Conservation (phyloP, 2,329 filamentous ascomycete genomes). For the Epichloe scottii region DNA sequence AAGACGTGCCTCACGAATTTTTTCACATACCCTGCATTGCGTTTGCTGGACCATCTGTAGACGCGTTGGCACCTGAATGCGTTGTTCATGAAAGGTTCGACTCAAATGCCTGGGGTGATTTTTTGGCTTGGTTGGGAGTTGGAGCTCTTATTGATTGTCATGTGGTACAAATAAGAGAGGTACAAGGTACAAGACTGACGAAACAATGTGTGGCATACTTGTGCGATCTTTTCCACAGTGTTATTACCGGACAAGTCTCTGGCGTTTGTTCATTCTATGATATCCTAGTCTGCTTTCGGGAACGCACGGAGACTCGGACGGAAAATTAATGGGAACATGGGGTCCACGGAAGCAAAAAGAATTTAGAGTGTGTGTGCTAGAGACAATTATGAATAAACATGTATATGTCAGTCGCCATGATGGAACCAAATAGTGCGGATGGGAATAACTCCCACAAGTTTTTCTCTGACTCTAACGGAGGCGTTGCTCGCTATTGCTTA, state of each 20-base stretch:
- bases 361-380: not conserved
- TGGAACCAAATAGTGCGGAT: not conserved
- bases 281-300: not conserved
- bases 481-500: too few species aligned
- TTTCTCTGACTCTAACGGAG: too few species aligned
- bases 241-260: not conserved
- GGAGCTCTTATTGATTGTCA: not conserved
- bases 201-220: not conserved
- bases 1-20: not conserved
- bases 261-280: not conserved
- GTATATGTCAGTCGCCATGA: not conserved
- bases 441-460: not conserved
- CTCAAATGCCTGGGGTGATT: not conserved
- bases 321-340: not conserved
- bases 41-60: not conserved
- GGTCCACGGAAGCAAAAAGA: not conserved
- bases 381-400: not conserved
- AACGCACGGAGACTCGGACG: not conserved
- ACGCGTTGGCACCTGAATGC: not conserved
- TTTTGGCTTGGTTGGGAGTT: not conserved
- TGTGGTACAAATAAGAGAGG: not conserved
- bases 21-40: not conserved
- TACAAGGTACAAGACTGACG: not conserved
- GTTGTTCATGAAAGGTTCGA: not conserved
- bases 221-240: not conserved